Percentiles rank a stretch among this genome's conserved stretches.
Evolutionary conservation across 208 protist genomes (phyloP).

Genomic region (Vickermania ingenoplastis): DNA sequence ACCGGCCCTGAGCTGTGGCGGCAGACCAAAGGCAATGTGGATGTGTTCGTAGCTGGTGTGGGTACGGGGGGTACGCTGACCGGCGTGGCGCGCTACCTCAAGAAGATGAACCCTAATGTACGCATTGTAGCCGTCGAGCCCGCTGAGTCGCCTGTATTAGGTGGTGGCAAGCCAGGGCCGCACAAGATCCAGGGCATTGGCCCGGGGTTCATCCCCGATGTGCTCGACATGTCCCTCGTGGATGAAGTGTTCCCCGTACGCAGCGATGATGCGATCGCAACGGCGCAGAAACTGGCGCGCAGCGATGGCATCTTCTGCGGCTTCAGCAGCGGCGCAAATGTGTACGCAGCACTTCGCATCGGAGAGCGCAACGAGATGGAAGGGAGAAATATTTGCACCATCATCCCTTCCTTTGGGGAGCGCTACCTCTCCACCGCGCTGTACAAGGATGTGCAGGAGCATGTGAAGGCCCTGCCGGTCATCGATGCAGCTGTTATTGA

Average conservation of each 20-base stretch:
- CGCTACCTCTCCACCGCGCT: conserved; percentile 82
- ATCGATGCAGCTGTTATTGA: conserved; percentile 59
- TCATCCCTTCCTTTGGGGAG: conserved; percentile 87
- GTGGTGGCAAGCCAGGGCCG: conserved; percentile 61
- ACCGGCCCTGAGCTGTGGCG: conserved; percentile 87
- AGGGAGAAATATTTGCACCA: conserved; percentile 82
- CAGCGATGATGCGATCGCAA: conserved; percentile 57
- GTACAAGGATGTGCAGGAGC: conserved; percentile 60
- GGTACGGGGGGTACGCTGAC: conserved; percentile 85
- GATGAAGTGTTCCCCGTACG: conserved; percentile 71
- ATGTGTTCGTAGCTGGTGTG: conserved; percentile 80
- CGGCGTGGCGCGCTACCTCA: conserved; percentile 62
- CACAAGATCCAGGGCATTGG: conserved; percentile 91
- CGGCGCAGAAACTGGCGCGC: conserved; percentile 51
- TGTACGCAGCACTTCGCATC: conserved; percentile 74
- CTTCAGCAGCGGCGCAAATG: conserved; percentile 77
- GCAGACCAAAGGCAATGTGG: conserved; percentile 66
- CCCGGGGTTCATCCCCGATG: conserved; percentile 79
- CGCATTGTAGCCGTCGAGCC: conserved; percentile 80
- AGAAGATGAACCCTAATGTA: conserved; percentile 34
- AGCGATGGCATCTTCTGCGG: conserved; percentile 82
- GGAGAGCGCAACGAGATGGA: conserved; percentile 70
- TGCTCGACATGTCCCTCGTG: conserved; percentile 52
- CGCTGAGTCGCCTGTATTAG: conserved; percentile 76
- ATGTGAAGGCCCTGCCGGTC: conserved; percentile 54